Percentiles rank a stretch among this genome's conserved stretches.
These are phyloP conservation scores for Apiosordaria backusii DNA, from an alignment of 495 filamentous ascomycete species.

Conservation along the genomic window DNA sequence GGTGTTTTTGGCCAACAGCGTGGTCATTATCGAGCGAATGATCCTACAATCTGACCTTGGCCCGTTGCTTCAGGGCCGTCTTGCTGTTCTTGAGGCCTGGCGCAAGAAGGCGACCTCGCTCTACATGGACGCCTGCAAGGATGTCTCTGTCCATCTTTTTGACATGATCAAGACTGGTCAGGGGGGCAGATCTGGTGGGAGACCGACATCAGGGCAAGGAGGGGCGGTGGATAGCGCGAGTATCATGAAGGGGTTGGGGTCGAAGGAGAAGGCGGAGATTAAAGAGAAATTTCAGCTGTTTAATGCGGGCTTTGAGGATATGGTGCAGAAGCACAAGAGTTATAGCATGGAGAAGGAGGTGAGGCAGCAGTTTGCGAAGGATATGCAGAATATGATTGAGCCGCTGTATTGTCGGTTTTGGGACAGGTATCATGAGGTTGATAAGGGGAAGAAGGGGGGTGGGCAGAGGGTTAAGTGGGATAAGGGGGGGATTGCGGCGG, in stretches of 20 bases:
- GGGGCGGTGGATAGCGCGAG: constrained; percentile 64
- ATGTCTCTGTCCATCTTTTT: constrained; percentile 77
- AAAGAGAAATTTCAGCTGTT: constrained; percentile 92
- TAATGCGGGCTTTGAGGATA: constrained; percentile 85
- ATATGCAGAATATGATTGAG: constrained; percentile 85
- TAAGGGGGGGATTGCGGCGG: constrained; percentile 60
- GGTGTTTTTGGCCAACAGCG: constrained; percentile 88
- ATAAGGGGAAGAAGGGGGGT: constrained; percentile 91
- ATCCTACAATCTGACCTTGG: constrained; percentile 78
- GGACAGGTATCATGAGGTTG: constrained; percentile 96
- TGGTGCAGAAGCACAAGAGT: constrained; percentile 73
- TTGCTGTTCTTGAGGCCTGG: constrained; percentile 70
- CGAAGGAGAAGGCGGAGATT: constrained; percentile 90
- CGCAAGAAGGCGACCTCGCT: constrained; percentile 77
- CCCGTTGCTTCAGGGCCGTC: constrained; percentile 62
- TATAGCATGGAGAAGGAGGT: constrained; percentile 88
- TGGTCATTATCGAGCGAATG: constrained; percentile 79
- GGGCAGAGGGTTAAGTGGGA: constrained; percentile 98
- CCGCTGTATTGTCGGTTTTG: constrained; percentile 93
- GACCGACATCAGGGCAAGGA: constrained; percentile 66
- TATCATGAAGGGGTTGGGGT: constrained; percentile 75
- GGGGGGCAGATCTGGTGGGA: constrained; percentile 25
- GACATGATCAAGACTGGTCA: constrained; percentile 78
- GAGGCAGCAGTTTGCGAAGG: constrained; percentile 66
- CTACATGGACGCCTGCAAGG: constrained; percentile 87